Evolutionary conservation across 1,139 yeast species (phyloP), one percentile per base, ranked within the genome.

Genomic region (Kluyveromyces sp.): DNA sequence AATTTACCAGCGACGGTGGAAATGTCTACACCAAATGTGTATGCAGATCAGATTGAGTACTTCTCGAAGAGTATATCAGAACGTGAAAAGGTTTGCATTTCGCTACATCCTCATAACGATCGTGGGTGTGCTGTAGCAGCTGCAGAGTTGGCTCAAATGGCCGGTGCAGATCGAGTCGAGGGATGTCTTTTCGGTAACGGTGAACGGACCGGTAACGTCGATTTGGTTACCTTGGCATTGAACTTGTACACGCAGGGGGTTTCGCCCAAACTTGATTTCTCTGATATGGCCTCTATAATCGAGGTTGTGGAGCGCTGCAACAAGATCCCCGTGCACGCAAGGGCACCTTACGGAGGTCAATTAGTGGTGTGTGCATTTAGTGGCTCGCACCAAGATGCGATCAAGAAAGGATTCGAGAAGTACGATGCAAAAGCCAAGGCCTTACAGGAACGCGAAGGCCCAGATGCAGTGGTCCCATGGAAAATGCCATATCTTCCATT

Each of bases 41-140:
- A 81, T 59, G 94, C 94, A 37, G 94, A 84, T 67, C 94, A 84
- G 69, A 78, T 84, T 52, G 94, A 84, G 67, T 83, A 79, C 63
- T 84, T 84, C 60, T 70, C 80, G 52, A 74, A 75, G 34, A 68
- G 77, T 55, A 78, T 84, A 47, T 63, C 79, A 36, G 78, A 83
- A 57, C 77, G 94, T 50, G 86, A 82, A 52, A 80, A 74, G 53
- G 74, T 84, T 34, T 78, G 86, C 61, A 76, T 84, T 44, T 84
- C 94, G 33, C 74, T 84, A 49, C 94, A 84, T 63, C 86, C 90
- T 38, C 94, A 84, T 67, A 84, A 84, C 56, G 94, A 84, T 67
- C 76, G 94, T 60, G 94, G 94, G 26, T 83, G 92, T 65, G 90
- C 87, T 25, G 92, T 84, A 35, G 94, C 92, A n/a, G 94, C 94